Base-by-base conservation (phyloP, 768 basidiomycete genomes). In the Paxillus involutus region DNA sequence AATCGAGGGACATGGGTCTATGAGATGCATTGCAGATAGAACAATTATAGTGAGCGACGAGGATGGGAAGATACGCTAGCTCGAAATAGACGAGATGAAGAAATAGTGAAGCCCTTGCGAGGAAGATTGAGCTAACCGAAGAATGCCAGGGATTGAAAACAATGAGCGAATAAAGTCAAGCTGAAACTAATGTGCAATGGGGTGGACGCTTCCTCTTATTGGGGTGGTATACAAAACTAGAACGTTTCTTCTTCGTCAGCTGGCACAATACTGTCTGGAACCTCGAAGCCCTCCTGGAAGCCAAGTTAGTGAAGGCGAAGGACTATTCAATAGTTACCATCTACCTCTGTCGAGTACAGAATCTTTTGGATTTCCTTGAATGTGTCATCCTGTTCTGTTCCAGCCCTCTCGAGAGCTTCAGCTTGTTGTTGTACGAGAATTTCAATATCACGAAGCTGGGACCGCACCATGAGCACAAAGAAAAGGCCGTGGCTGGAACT, bases 371-470 rank as follows among this genome's bases (percentile, higher is more conserved):
- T 92, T 57, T 90, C 84, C 53, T 77, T 76, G 51, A 98, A 75
- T 2, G 82, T 79, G 0, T 74, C 60, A 54, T 88, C 86, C 9
- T 83, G 81, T 55, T 83, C 81, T 55, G 81, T 79, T 6, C 78
- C 81, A 7, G 80, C 76, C 1, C 59, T 74, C 58, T 86, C 86
- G 13, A 83, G 75, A 2, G 69, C 70, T 62, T 93, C 92, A 42
- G 84, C 51, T 53, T 94, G 86, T 52, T 85, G 81, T 63, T 95
- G 94, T 3, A 91, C 92, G 29, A 98, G 77, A 60, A 98, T 89
- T 73, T 99, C 97, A 62, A 99, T 98, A 54, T 96, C 90, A 33
- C 97, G 87, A 51, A 99, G 82, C 94, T 98, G 49, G n/a, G 55
- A 44, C 29, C n/a, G 19, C 21, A 48, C 12, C 43, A 43, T 50